Conservation (phyloP, 805 yeast genomes). For the Lipomyces sp. region DNA sequence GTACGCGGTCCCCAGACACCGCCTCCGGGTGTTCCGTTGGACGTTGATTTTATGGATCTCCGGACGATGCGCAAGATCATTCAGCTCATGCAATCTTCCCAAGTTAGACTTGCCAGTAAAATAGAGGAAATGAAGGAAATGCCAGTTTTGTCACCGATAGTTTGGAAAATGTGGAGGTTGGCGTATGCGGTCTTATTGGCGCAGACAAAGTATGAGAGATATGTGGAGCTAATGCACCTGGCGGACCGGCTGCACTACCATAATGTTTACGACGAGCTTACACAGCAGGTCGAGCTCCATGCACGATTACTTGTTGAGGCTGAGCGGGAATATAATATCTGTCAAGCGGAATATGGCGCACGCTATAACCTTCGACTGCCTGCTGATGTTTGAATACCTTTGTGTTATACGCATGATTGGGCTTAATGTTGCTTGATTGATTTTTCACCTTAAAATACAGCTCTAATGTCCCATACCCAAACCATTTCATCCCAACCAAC, state of each 20-base stretch:
- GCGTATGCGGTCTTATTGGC: neutral
- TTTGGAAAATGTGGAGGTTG: neutral
- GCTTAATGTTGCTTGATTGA: neutral
- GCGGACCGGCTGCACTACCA: neutral
- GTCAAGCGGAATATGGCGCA: neutral
- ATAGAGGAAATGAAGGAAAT: neutral
- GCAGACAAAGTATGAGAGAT: neutral
- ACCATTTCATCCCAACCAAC: slow-evolving; percentile 98
- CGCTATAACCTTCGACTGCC: neutral
- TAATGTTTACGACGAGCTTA: neutral
- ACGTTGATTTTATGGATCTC: neutral
- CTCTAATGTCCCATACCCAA: slow-evolving; percentile 78
- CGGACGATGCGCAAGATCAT: neutral
- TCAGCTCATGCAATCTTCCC: neutral
- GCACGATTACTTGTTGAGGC: neutral
- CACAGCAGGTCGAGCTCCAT: neutral
- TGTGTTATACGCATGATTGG: too few species aligned
- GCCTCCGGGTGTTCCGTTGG: neutral
- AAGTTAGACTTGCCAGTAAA: neutral
- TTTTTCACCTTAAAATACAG: slow-evolving; percentile 15
- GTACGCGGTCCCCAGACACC: neutral
- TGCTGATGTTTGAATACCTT: neutral
- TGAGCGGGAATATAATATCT: neutral
- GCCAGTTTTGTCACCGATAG: neutral
- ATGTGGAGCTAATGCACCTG: neutral